Evolutionary conservation across 2,329 filamentous ascomycete genomes (phyloP).

Genomic region (Stylonectria norvegica): DNA sequence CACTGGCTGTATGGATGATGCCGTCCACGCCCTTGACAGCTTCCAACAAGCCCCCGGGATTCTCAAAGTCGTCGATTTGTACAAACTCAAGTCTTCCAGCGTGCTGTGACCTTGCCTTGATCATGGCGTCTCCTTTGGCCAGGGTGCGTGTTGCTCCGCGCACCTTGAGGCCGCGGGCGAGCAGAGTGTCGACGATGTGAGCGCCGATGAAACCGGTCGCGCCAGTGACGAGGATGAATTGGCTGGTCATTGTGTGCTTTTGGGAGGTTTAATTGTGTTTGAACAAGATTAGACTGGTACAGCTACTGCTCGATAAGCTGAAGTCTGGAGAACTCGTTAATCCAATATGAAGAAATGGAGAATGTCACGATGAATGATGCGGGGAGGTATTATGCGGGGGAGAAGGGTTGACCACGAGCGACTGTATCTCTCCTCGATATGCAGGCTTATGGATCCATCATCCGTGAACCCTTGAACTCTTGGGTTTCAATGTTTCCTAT

Average conservation of each 20-base stretch:
- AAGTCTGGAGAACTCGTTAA: too few relatives aligned
- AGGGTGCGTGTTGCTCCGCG: conserved; percentile 30
- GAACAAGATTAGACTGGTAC: too few relatives aligned
- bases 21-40: conserved; percentile 40
- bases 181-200: conserved; percentile 32
- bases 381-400: too few relatives aligned
- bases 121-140: conserved; percentile 33
- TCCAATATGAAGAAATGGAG: too few relatives aligned
- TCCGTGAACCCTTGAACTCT: too few relatives aligned
- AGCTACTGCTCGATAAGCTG: too few relatives aligned
- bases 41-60: conserved; percentile 33
- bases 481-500: too few relatives aligned
- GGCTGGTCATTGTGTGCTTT: conserved; percentile 1
- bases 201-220: conserved; percentile 32
- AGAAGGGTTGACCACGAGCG: too few relatives aligned
- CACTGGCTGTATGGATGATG: conserved; percentile 44
- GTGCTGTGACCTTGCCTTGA: conserved; percentile 35
- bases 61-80: conserved; percentile 40
- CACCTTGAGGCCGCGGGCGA: conserved; percentile 30
- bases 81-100: conserved; percentile 39
- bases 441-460: too few relatives aligned
- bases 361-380: too few relatives aligned
- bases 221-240: conserved; percentile 24
- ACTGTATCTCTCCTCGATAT: too few relatives aligned
- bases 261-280: too few relatives aligned